Conservation (phyloP, 208 protist species). For the Leishmania guyanensis region DNA sequence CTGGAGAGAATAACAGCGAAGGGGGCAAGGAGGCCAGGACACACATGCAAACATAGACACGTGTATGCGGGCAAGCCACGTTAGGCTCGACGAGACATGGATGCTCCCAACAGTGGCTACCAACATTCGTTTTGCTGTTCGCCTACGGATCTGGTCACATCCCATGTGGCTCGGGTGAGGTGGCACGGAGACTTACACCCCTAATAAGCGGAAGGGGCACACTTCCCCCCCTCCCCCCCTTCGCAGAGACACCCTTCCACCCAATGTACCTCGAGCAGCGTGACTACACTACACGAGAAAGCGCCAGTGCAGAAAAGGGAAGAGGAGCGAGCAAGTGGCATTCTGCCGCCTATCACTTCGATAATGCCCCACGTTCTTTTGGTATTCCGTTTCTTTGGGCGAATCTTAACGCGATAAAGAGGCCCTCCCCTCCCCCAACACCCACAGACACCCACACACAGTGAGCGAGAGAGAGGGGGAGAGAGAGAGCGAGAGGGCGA, state of each 20-base stretch:
- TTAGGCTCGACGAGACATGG: not conserved
- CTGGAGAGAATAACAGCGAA: not conserved
- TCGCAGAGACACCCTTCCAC: not conserved
- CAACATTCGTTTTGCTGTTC: not conserved
- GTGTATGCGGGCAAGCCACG: not conserved
- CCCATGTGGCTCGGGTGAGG: not conserved
- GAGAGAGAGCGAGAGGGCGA: no score
- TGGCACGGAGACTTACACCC: no score
- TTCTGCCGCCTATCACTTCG: not conserved
- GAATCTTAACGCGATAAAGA: not conserved
- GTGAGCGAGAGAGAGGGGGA: no score
- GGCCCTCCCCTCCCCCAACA: not conserved
- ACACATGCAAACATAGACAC: slow-evolving; percentile 2
- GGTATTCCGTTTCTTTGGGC: not conserved
- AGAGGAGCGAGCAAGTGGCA: not conserved
- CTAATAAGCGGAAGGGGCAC: no score
- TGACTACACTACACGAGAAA: not conserved
- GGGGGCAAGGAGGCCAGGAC: not conserved
- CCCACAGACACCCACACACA: not conserved
- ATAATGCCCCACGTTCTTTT: not conserved
- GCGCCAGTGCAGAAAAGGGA: not conserved
- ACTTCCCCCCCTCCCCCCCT: no score
- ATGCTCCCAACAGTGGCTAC: not conserved
- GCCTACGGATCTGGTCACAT: not conserved
- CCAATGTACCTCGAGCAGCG: not conserved